Base-by-base conservation (phyloP, 1,284 basidiomycete species). In the Athelia psychrophila region DNA sequence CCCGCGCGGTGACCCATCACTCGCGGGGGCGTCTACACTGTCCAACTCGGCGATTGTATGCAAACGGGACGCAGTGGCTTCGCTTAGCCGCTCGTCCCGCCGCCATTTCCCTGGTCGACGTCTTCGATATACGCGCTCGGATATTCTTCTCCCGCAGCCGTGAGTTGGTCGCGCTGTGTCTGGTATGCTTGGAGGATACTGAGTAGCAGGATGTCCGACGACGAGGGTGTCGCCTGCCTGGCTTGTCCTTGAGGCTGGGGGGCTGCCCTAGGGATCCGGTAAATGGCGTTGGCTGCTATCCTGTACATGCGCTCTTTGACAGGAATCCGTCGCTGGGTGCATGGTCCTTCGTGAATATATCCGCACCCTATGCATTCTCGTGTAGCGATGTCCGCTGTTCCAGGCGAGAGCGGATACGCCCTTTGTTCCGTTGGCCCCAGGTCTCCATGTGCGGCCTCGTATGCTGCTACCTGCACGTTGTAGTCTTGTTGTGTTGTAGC, bases 71-170 rank as follows among this genome's bases (percentile, higher is more conserved):
- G n/a, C n/a, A 18, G 38, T 16, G n/a, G n/a, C 38, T 5, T 22
- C 38, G 20, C 38, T n/a, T 42, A 42, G 6, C 9, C 38, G 20
- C n/a, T 18, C n/a, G 20, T 9, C 38, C 38, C 38, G 16, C 20
- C n/a, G 20, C 38, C 38, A 42, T 42, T 42, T 42, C 38, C 38
- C 38, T 42, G 38, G 38, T 42, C 38, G 8, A 42, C 38, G n/a
- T 35, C 33, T 12, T 35, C 33, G 10, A n/a, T n/a, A 35, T 35
- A 35, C 10, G 12, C 33, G 10, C 33, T n/a, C 33, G n/a, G n/a
- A n/a, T n/a, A n/a, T n/a, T n/a, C n/a, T n/a, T n/a, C n/a, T n/a
- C n/a, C n/a, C n/a, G n/a, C n/a, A n/a, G n/a, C n/a, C n/a, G n/a
- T n/a, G n/a, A n/a, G n/a, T n/a, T n/a, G n/a, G n/a, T n/a, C n/a